phyloP scores from a whole-genome alignment of 2,329 filamentous ascomycete species.

The Sporothrix protearum region DNA sequence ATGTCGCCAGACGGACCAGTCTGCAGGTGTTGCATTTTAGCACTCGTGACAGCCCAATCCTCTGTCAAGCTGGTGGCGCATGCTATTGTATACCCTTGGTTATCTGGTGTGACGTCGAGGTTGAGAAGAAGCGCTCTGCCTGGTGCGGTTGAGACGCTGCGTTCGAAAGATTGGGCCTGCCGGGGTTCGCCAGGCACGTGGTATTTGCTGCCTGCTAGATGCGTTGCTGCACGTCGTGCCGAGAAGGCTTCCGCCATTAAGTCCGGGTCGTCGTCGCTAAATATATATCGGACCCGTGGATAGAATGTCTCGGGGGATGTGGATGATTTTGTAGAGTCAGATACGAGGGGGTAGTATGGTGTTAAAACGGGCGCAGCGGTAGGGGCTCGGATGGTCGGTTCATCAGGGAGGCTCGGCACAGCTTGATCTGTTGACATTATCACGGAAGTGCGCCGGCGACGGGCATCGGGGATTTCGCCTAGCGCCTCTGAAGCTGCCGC shows the following conservation, averaged over 20 bases:
- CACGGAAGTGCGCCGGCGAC: neutral
- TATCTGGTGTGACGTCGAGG: conserved; percentile 43
- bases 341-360: conserved; percentile 81
- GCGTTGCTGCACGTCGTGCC: conserved; percentile 37
- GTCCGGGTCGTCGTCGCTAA: conserved; percentile 84
- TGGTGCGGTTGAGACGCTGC: conserved; percentile 37
- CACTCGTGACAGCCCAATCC: conserved; percentile 62
- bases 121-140: conserved; percentile 56
- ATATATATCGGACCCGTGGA: conserved; percentile 86
- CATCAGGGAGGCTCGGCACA: conserved; percentile 13
- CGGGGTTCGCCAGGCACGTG: neutral
- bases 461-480: neutral
- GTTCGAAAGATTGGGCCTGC: neutral
- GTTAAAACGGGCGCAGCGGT: conserved; percentile 53
- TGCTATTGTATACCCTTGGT: conserved; percentile 51
- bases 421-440: neutral
- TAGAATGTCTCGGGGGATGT: conserved; percentile 61
- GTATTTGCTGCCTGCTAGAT: neutral
- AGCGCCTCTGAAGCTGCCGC: neutral
- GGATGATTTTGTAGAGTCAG: conserved; percentile 60
- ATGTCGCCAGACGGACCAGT: conserved; percentile 35
- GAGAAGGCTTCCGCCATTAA: conserved; percentile 64
- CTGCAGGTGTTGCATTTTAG: conserved; percentile 45
- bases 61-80: conserved; percentile 69
- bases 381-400: conserved; percentile 26